Evolutionary conservation across 306 rosid species (phyloP).

Genomic region (Pterocarpus santalinus): DNA sequence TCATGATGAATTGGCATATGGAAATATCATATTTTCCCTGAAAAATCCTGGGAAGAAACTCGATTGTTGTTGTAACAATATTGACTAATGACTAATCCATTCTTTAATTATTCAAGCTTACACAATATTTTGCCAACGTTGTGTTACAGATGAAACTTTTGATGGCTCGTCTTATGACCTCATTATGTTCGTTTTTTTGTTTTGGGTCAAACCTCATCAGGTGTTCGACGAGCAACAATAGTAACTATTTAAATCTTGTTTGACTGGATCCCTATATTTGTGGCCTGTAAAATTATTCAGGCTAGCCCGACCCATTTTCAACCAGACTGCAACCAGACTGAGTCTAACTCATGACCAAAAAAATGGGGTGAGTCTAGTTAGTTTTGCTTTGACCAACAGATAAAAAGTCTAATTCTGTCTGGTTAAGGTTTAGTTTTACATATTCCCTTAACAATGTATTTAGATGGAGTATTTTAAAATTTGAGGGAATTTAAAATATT

Average conservation of each 20-base stretch:
- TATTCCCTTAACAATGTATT: too few relatives aligned
- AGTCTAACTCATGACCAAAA: too few relatives aligned
- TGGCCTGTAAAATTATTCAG: too few relatives aligned
- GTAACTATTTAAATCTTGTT: constrained; percentile 17
- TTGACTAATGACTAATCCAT: constrained; percentile 54
- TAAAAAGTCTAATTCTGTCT: too few relatives aligned
- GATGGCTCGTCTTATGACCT: constrained; percentile 30
- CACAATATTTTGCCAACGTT: neutral
- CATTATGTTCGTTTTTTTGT: neutral
- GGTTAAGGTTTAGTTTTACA: too few relatives aligned
- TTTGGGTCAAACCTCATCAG: neutral
- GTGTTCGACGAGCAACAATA: constrained; percentile 23
- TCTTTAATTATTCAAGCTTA: constrained; percentile 52
- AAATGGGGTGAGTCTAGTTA: too few relatives aligned
- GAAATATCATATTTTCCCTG: constrained; percentile 30
- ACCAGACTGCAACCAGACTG: too few relatives aligned
- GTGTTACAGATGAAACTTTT: neutral
- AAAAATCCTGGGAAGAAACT: constrained; percentile 46
- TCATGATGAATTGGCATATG: constrained; percentile 35
- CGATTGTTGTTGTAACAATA: constrained; percentile 67
- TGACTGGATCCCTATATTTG: neutral
- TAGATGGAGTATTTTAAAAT: too few relatives aligned
- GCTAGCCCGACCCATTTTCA: too few relatives aligned
- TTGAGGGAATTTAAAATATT: too few relatives aligned
- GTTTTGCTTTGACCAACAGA: too few relatives aligned